Base-by-base conservation (phyloP, 495 filamentous ascomycete genomes). In the Hypoxylon cercidicola region DNA sequence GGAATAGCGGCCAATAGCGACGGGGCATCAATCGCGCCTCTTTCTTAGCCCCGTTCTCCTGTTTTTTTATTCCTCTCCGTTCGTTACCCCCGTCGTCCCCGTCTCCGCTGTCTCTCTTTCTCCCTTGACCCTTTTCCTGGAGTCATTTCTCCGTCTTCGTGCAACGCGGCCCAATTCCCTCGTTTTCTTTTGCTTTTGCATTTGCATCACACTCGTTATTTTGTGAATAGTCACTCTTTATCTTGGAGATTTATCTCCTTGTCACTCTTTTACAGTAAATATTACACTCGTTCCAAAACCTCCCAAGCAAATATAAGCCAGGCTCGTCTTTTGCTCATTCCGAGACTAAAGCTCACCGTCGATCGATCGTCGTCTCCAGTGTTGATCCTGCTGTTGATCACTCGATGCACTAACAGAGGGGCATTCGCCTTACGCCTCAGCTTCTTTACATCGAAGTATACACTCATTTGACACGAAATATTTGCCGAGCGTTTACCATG, bases 401-500 rank as follows among this genome's bases (percentile, higher is more conserved):
- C 49, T 68, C 23, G 44, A 43, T 51, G 21, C 59, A 15, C 65
- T 56, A 63, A 47, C 15, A 55, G 49, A 63, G 49, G 58, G 54
- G 40, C 35, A 51, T 62, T 23, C 25, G 34, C 60, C 39, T 32
- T 52, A 60, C 60, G 55, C 50, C 47, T 60, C 43, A 18, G 39
- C 20, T 51, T 30, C 47, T 40, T 21, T 25, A 41, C 12, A 7
- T 41, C 20, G 30, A 16, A 55, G 39, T 32, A 32, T 50, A 59
- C 63, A 59, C 57, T 66, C 57, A 51, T 66, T 66, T 60, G 58
- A 52, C 50, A 60, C 69, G 47, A 69, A 59, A 63, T 40, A n/a
- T 34, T 30, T 44, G 37, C 40, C 25, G 10, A 37, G 49, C 25
- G 50, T 35, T 12, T 28, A 50, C 62, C 50, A 85, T 85, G 82